These are phyloP conservation scores for Priceomyces castillae DNA, from an alignment of 805 yeast genomes.

Conservation along the genomic window DNA sequence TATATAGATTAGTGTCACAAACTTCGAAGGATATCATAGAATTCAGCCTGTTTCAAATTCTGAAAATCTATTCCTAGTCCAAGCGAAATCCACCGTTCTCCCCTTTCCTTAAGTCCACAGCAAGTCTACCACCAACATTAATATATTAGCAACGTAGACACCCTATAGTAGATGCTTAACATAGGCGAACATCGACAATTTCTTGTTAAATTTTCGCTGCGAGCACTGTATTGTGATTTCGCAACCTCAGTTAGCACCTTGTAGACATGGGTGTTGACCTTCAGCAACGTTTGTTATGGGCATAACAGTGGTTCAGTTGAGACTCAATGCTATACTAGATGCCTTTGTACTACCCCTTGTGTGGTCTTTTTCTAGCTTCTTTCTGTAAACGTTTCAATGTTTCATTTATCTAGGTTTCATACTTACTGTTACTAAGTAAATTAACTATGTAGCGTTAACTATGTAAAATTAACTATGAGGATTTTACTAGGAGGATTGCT, in stretches of 20 bases:
- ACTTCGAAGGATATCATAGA: conserved; percentile 1
- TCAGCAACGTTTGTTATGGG: not conserved
- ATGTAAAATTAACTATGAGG: conserved; percentile 5
- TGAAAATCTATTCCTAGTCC: conserved; percentile 3
- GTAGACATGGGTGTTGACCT: not conserved
- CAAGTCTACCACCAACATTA: not conserved
- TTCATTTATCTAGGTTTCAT: not conserved
- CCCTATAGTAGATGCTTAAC: conserved; percentile 2
- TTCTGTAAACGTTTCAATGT: too few species aligned
- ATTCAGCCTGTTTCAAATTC: not conserved
- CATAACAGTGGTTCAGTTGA: not conserved
- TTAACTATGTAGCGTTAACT: conserved; percentile 7
- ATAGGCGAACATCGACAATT: not conserved
- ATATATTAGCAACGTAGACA: not conserved
- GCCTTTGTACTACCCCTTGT: too few species aligned
- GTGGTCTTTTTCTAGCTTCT: too few species aligned
- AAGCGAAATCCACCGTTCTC: conserved; percentile 4
- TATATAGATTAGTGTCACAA: not conserved
- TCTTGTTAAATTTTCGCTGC: not conserved
- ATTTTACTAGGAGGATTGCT: conserved; percentile 2
- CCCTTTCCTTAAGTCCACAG: not conserved
- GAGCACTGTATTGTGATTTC: not conserved
- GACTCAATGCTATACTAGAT: not conserved
- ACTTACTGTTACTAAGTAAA: conserved; percentile 9
- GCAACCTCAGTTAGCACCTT: conserved; percentile 2